Base-by-base conservation (phyloP, 2,329 filamentous ascomycete genomes). In the Clarireedia paspali region DNA sequence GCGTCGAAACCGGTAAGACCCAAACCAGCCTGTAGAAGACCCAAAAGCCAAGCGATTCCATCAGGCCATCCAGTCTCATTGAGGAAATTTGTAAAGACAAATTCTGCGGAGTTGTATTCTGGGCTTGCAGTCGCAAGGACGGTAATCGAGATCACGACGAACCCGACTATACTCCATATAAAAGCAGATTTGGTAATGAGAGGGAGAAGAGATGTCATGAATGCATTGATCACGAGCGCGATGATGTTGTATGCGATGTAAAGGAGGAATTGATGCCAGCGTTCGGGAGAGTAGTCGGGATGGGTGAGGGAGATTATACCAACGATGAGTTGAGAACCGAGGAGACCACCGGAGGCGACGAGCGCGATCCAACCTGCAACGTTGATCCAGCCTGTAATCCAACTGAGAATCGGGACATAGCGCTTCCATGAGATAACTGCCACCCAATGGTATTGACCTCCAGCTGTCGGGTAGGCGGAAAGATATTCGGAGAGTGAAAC, bases 361-460 rank as follows among this genome's bases (percentile, higher is more conserved):
- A 80, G 78, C 26, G 63, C 60, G 46, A 61, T 67, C 67, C 66
- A 70, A 59, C 75, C 75, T 14, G 69, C 72, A 5, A 74, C 67
- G 70, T 76, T 75, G 59, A 77, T 76, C 73, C 75, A 77, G 2
- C 74, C 75, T 2, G 73, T 75, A 4, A 74, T 66, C 61, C 73
- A 77, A n/a, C 71, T 73, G 7, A 75, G 58, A 4, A 71, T 67
- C 12, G 74, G 68, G 6, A 73, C 70, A 54, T 74, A 71, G 50
- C 66, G 70, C 7, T 70, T 72, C 12, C 78, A 79, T 6, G 77
- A 76, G 6, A 82, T 71, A 0, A 80, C 75, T 2, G 77, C 78
- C n/a, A 80, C 78, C 79, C 80, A 80, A 1, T 74, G 76, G 63
- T 82, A 82, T 62, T 81, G 78, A 4, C 80, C 77, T 27, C 79